A percentile compares a stretch with the other conserved stretches of the same genome.
These are phyloP conservation scores for Solanum chacoense DNA, from an alignment of 305 asterid species.

Conservation along the genomic window DNA sequence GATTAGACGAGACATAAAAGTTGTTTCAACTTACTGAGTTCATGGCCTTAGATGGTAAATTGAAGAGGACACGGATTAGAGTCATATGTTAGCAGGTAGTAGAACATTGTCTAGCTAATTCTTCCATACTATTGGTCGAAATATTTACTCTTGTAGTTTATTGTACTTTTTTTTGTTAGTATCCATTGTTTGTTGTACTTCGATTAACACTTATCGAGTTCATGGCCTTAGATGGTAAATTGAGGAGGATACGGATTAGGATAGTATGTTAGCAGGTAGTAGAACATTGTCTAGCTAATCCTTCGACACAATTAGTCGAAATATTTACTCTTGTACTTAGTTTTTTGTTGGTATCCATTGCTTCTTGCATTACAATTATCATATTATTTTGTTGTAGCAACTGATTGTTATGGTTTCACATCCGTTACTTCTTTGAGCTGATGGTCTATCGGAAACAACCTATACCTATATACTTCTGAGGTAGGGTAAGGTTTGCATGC, in stretches of 20 bases:
- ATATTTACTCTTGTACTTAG: neutral
- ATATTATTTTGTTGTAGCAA: neutral
- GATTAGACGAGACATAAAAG: neutral
- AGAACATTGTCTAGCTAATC: neutral
- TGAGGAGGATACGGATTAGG: neutral
- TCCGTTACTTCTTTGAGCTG: neutral
- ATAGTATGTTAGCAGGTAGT: neutral
- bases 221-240: neutral
- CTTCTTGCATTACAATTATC: neutral
- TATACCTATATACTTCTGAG: neutral
- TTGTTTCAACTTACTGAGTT: neutral
- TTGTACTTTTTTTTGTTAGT: neutral
- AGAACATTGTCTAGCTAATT: neutral
- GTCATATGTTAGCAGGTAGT: neutral
- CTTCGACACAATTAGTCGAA: neutral
- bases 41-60: neutral
- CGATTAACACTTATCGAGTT: neutral
- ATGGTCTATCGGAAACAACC: neutral
- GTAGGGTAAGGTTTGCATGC: neutral
- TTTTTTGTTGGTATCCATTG: neutral
- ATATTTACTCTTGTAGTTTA: neutral
- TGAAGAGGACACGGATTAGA: neutral
- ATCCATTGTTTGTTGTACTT: neutral
- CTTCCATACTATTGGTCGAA: neutral
- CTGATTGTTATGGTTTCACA: neutral